Conservation (phyloP, 2,329 filamentous ascomycete species). For the Trichoderma breve region DNA sequence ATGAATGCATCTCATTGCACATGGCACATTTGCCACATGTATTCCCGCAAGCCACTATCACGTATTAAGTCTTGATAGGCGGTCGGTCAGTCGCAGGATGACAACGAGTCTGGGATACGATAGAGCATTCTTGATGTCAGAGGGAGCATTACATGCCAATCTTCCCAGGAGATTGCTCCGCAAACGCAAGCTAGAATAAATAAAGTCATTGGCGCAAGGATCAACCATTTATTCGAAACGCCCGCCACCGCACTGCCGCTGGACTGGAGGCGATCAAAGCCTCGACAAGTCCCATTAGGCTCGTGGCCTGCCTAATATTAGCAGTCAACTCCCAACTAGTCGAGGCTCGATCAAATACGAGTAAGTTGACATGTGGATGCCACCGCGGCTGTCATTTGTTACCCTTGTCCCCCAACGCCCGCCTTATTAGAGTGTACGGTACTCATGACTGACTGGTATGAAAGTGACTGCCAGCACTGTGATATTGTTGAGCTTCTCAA, state of each 20-base stretch:
- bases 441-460: neutral
- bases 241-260: neutral
- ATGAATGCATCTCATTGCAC: neutral
- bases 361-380: neutral
- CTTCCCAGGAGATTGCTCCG: neutral
- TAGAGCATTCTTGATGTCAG: neutral
- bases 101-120: neutral
- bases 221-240: slow-evolving; percentile 1
- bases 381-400: neutral
- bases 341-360: neutral
- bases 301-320: neutral
- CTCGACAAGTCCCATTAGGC: neutral
- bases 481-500: neutral
- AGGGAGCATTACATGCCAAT: neutral
- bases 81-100: neutral
- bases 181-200: neutral
- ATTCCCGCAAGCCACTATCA: neutral
- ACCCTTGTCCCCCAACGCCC: neutral
- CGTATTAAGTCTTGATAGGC: neutral
- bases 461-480: neutral
- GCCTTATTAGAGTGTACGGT: neutral
- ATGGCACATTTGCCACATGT: neutral
- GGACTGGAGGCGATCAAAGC: neutral
- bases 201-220: neutral
- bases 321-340: neutral